Evolutionary conservation across 2,329 filamentous ascomycete genomes (phyloP).

Genomic region (Botrytis porri): DNA sequence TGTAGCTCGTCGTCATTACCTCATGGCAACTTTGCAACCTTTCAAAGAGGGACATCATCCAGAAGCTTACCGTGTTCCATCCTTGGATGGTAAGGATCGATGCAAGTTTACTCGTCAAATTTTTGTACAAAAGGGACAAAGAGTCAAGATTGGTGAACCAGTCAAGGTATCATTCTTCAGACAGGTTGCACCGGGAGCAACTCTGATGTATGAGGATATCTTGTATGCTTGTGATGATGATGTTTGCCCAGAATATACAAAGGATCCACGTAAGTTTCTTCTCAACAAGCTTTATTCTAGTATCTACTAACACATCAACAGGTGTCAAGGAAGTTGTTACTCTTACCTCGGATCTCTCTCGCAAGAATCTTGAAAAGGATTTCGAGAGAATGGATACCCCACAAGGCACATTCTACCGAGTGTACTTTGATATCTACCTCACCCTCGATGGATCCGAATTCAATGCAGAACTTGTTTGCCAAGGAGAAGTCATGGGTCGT

Average conservation of each 20-base stretch:
- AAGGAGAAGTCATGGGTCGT: conserved; percentile 97
- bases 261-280: conserved; percentile 85
- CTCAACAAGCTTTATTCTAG: not conserved
- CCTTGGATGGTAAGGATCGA: conserved; percentile 91
- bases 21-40: conserved; percentile 97
- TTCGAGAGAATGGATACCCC: conserved; percentile 99
- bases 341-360: conserved; percentile 90
- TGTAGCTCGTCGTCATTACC: conserved; percentile 94
- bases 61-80: conserved; percentile 95
- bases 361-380: conserved; percentile 98
- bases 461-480: conserved; percentile 97
- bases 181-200: conserved; percentile 94
- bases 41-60: conserved; percentile 99
- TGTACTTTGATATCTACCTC: conserved; percentile 78
- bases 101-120: conserved; percentile 99
- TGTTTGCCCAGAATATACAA: conserved; percentile 97
- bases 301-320: conserved; percentile 43
- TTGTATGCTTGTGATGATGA: conserved; percentile 97
- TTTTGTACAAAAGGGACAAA: conserved; percentile 96
- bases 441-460: conserved; percentile 97
- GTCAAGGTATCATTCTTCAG: conserved; percentile 99
- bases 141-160: conserved; percentile 98
- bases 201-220: conserved; percentile 99
- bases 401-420: conserved; percentile 91
- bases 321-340: conserved; percentile 99